Conservation (phyloP, 331 rosid genomes). For the Malus hybrid region DNA sequence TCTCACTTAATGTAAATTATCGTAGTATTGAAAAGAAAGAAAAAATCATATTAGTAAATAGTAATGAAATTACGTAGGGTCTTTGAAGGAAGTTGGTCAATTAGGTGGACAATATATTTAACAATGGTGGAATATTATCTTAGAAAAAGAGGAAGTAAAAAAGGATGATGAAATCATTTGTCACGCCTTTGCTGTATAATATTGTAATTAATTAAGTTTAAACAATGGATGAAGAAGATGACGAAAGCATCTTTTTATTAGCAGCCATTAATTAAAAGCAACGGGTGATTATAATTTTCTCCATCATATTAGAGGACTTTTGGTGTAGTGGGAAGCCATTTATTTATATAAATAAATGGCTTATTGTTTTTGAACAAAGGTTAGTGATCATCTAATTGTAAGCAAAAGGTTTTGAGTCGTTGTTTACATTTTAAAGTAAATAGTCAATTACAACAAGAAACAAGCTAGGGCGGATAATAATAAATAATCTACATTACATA, state of each 20-base stretch:
- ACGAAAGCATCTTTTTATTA: background rate
- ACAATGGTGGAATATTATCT: background rate
- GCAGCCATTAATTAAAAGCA: background rate
- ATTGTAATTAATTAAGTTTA: background rate
- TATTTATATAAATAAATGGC: background rate
- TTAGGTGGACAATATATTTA: background rate
- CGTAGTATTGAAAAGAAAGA: too few species aligned
- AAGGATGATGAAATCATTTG: constrained; percentile 3
- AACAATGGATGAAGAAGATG: background rate
- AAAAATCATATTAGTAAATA: background rate
- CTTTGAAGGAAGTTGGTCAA: background rate
- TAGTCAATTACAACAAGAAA: background rate
- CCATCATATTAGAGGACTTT: background rate
- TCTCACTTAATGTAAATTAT: too few species aligned
- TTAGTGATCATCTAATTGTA: too few species aligned
- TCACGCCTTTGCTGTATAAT: background rate
- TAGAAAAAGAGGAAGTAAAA: too few species aligned
- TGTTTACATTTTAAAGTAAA: background rate
- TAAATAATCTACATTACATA: background rate
- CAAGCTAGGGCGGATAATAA: background rate
- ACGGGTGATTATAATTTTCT: background rate
- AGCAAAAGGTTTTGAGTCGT: background rate
- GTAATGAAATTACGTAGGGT: background rate
- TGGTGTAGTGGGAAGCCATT: constrained; percentile 9
- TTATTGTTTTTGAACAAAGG: background rate